These are phyloP conservation scores for Brassica hybrid DNA, from an alignment of 441 rosid species.

Conservation along the genomic window DNA sequence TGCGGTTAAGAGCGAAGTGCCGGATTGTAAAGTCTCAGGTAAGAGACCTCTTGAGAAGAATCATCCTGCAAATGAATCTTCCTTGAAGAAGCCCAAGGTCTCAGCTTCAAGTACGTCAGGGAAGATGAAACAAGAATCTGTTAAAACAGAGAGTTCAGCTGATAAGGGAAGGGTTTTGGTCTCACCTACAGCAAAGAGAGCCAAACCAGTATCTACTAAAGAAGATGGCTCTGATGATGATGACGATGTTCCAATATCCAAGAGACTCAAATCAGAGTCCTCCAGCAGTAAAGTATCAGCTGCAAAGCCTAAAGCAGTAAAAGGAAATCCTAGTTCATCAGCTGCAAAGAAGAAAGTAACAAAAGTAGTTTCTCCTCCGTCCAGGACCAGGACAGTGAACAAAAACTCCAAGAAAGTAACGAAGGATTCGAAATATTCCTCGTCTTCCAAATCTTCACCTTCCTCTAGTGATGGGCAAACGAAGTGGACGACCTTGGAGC, in stretches of 20 bases:
- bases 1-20: slow-evolving; percentile 48
- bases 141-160: slow-evolving; percentile 49
- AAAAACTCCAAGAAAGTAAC: slow-evolving; percentile 63
- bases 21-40: slow-evolving; percentile 44
- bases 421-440: slow-evolving; percentile 65
- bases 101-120: slow-evolving; percentile 50
- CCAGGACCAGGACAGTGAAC: slow-evolving; percentile 53
- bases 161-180: slow-evolving; percentile 33
- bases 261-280: slow-evolving; percentile 63
- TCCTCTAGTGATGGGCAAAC: slow-evolving; percentile 92
- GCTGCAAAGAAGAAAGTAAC: slow-evolving; percentile 52
- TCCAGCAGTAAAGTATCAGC: slow-evolving; percentile 55
- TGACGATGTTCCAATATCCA: slow-evolving; percentile 75
- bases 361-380: slow-evolving; percentile 57
- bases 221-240: slow-evolving; percentile 54
- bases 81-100: slow-evolving; percentile 67
- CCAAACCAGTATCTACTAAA: slow-evolving; percentile 30
- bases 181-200: slow-evolving; percentile 31
- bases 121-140: slow-evolving; percentile 55
- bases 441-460: slow-evolving; percentile 72
- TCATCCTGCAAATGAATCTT: slow-evolving; percentile 51
- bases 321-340: slow-evolving; percentile 34
- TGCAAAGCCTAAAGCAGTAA: slow-evolving; percentile 44
- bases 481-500: slow-evolving; percentile 97
- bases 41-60: slow-evolving; percentile 81